Conservation (phyloP, 805 yeast genomes). For the Lachancea cidri region DNA sequence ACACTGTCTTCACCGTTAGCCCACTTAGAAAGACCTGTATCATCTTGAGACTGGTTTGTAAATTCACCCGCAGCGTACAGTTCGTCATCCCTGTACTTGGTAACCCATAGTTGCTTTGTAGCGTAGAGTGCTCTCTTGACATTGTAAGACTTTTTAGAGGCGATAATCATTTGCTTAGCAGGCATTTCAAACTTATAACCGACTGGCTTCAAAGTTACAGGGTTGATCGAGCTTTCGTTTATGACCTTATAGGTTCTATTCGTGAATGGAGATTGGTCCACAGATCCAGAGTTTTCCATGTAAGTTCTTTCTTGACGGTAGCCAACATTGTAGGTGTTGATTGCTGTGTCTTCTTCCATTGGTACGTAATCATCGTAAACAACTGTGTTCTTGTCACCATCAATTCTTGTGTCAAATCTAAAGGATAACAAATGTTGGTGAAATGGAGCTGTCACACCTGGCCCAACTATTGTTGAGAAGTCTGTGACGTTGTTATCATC, state of each 20-base stretch:
- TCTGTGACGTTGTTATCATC: constrained; percentile 63
- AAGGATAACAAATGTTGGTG: constrained; percentile 78
- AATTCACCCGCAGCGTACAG: constrained; percentile 80
- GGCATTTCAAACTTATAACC: constrained; percentile 72
- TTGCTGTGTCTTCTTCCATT: constrained; percentile 47
- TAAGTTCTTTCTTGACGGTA: constrained; percentile 56
- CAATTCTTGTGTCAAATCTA: constrained; percentile 78
- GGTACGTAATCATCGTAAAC: constrained; percentile 64
- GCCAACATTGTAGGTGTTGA: constrained; percentile 68
- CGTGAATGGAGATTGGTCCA: constrained; percentile 72
- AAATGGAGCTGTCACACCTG: constrained; percentile 77
- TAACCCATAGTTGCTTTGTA: constrained; percentile 76
- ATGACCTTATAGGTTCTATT: constrained; percentile 70
- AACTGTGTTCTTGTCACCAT: constrained; percentile 74
- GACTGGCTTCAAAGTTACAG: constrained; percentile 64
- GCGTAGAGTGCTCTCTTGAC: constrained; percentile 69
- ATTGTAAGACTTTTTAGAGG: constrained; percentile 57
- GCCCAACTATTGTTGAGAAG: constrained; percentile 69
- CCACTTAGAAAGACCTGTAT: constrained; percentile 69
- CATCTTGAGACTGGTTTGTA: constrained; percentile 70
- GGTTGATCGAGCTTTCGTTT: constrained; percentile 67
- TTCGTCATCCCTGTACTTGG: constrained; percentile 68
- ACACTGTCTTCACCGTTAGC: constrained; percentile 62
- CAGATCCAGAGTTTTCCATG: constrained; percentile 64
- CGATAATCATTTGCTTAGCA: constrained; percentile 71